A percentile compares a stretch with the other conserved stretches of the same genome.
These are phyloP conservation scores for Apiosordaria backusii DNA, from an alignment of 495 filamentous ascomycete species.

Conservation along the genomic window DNA sequence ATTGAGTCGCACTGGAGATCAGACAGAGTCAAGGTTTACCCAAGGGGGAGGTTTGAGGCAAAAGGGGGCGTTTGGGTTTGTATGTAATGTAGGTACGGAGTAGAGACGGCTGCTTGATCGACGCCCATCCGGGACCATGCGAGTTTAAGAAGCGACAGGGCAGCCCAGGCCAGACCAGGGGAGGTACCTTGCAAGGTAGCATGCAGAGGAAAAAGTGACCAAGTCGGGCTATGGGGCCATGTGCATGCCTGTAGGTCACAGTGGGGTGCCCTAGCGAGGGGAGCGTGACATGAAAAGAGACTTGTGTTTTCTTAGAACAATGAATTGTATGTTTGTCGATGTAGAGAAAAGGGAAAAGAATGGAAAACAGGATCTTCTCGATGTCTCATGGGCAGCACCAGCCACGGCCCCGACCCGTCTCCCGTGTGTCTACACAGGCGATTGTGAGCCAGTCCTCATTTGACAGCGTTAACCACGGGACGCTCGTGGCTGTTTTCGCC, in stretches of 20 bases:
- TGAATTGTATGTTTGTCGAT: conserved; percentile 2
- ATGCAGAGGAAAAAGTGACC: conserved; percentile 11
- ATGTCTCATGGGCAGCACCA: conserved; percentile 9
- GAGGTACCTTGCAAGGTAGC: conserved; percentile 14
- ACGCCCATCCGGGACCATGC: conserved; percentile 36
- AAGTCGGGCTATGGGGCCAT: conserved; percentile 23
- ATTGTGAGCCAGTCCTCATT: conserved; percentile 24
- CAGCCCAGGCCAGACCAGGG: conserved; percentile 12
- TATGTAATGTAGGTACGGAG: conserved; percentile 32
- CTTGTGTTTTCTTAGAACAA: neutral
- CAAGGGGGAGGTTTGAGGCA: conserved; percentile 38
- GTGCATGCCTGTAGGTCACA: conserved; percentile 11
- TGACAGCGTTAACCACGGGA: conserved; percentile 8
- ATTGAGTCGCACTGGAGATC: conserved; percentile 42
- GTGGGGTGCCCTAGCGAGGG: conserved; percentile 4
- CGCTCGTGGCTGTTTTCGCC: neutral
- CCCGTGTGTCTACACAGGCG: conserved; percentile 20
- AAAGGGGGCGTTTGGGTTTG: conserved; percentile 30
- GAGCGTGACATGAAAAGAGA: neutral
- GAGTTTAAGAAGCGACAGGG: conserved; percentile 47
- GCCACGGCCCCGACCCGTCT: conserved; percentile 28
- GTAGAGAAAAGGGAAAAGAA: conserved; percentile 11
- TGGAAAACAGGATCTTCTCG: conserved; percentile 10
- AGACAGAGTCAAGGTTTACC: conserved; percentile 36
- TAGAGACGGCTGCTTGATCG: conserved; percentile 33